Evolutionary conservation across 495 filamentous ascomycete genomes (phyloP).

Genomic region (Astrothelium subdiscretum): DNA sequence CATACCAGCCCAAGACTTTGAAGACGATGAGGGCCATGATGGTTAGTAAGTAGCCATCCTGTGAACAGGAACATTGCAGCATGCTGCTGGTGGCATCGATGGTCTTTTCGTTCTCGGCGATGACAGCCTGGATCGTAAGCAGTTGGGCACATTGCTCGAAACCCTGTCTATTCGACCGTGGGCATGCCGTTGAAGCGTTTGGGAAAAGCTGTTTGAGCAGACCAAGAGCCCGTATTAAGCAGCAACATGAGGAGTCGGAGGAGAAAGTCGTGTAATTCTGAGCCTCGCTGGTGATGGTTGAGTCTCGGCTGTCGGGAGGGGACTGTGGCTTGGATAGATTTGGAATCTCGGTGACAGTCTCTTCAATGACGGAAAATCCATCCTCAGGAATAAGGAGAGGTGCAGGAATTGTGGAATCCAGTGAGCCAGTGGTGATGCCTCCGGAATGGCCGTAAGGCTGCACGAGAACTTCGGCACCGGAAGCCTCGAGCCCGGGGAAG

Average conservation of each 20-base stretch:
- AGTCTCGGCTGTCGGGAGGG: no score
- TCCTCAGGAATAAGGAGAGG: no score
- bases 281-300: no score
- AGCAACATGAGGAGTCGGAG: no score
- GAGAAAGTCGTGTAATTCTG: no score
- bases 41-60: slow-evolving; percentile 20
- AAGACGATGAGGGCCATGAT: slow-evolving; percentile 21
- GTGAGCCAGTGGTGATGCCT: no score
- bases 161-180: not conserved
- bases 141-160: slow-evolving; percentile 3
- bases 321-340: no score
- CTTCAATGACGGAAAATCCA: no score
- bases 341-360: no score
- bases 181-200: slow-evolving; percentile 3
- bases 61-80: slow-evolving; percentile 18
- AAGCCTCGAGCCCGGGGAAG: slow-evolving; percentile 4
- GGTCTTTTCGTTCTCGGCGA: slow-evolving; percentile 17
- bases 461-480: not conserved
- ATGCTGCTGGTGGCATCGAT: slow-evolving; percentile 18
- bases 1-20: slow-evolving; percentile 25
- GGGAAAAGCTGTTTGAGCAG: slow-evolving; percentile 15
- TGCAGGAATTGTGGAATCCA: no score
- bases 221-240: no score
- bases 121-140: slow-evolving; percentile 17
- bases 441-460: not conserved